Evolutionary conservation across 768 basidiomycete species (phyloP).

Genomic region (Kwoniella dejecticola): DNA sequence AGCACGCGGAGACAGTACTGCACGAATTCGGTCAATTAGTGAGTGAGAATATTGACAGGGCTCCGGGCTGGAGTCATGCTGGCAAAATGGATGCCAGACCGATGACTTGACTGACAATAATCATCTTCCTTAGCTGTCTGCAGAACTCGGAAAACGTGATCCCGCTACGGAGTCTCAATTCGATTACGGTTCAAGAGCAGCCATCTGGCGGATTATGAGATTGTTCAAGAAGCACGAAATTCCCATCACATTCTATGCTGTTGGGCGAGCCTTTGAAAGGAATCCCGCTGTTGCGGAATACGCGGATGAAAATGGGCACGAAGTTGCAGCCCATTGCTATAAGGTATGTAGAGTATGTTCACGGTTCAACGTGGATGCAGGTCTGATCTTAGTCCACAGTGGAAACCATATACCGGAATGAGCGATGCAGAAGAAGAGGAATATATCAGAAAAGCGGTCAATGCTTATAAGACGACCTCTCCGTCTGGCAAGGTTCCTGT

Average conservation of each 20-base stretch:
- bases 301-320: slow-evolving; percentile 41
- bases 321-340: slow-evolving; percentile 37
- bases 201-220: slow-evolving; percentile 46
- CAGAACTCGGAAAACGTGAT: slow-evolving; percentile 28
- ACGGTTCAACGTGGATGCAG: not conserved
- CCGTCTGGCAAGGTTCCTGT: slow-evolving; percentile 32
- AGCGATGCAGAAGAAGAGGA: slow-evolving; percentile 37
- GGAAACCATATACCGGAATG: slow-evolving; percentile 29
- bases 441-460: slow-evolving; percentile 39
- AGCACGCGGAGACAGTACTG: slow-evolving; percentile 31
- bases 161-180: slow-evolving; percentile 38
- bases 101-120: not conserved
- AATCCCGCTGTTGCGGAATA: slow-evolving; percentile 34
- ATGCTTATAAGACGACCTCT: slow-evolving; percentile 33
- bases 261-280: slow-evolving; percentile 45
- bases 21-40: slow-evolving; percentile 31
- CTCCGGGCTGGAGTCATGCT: too few species aligned
- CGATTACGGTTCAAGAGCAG: slow-evolving; percentile 49
- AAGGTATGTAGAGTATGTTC: slow-evolving; percentile 14
- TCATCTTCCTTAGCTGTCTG: slow-evolving; percentile 6
- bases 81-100: too few species aligned
- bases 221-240: slow-evolving; percentile 46
- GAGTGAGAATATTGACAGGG: not conserved
- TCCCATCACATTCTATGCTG: slow-evolving; percentile 51
- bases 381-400: slow-evolving; percentile 12